Percentiles rank a stretch among this genome's conserved stretches.
phyloP scores from a whole-genome alignment of 1,139 yeast species.

The Kurtzmaniella quercitrusa region DNA sequence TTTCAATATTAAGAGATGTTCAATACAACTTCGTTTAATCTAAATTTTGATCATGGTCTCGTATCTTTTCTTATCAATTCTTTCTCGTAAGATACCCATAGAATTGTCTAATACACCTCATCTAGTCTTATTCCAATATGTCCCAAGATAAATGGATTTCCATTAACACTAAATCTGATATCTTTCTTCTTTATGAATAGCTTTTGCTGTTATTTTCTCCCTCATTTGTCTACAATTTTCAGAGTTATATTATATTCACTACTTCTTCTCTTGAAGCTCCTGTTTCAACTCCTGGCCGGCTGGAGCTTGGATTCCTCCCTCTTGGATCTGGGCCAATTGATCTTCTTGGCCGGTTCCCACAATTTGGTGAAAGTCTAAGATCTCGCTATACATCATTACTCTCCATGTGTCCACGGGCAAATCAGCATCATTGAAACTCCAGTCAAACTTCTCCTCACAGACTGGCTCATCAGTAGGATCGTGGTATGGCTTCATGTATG shows the following conservation, averaged over 20 bases:
- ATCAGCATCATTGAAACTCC: constrained; percentile 98
- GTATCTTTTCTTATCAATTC: too few relatives aligned
- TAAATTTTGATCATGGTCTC: too few relatives aligned
- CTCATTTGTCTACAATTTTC: too few relatives aligned
- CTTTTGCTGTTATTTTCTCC: too few relatives aligned
- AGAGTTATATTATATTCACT: background rate
- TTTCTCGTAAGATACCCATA: too few relatives aligned
- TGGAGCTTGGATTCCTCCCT: constrained; percentile 29
- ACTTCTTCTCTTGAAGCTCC: background rate
- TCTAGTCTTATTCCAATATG: too few relatives aligned
- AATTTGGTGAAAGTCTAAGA: constrained; percentile 87
- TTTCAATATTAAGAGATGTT: too few relatives aligned
- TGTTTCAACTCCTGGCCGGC: background rate
- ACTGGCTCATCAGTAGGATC: constrained; percentile 97
- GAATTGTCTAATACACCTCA: too few relatives aligned
- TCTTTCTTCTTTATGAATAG: too few relatives aligned
- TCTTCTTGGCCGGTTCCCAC: constrained; percentile 32
- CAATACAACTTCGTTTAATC: too few relatives aligned
- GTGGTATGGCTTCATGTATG: constrained; percentile 94
- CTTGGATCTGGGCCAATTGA: constrained; percentile 27
- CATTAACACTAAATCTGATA: too few relatives aligned
- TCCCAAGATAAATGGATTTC: too few relatives aligned
- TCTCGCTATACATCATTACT: constrained; percentile 98
- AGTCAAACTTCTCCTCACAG: constrained; percentile 89
- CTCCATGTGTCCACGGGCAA: constrained; percentile 98